A percentile compares a stretch with the other conserved stretches of the same genome.
phyloP scores from a whole-genome alignment of 768 basidiomycete genomes.

The Lentinus brumalis region DNA sequence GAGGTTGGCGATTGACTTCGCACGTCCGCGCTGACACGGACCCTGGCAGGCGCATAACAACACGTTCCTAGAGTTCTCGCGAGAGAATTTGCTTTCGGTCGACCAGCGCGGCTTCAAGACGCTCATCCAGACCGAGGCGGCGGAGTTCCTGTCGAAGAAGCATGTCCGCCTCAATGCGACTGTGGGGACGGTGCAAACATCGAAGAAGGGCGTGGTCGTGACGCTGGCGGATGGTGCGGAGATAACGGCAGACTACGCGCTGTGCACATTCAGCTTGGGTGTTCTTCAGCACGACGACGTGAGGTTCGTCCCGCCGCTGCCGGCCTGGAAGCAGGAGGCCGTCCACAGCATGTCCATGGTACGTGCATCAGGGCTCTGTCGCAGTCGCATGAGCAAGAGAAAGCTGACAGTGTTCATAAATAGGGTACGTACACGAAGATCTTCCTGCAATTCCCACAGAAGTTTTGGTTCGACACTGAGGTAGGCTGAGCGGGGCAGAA shows the following conservation, averaged over 20 bases:
- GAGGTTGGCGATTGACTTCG: slow-evolving; percentile 2
- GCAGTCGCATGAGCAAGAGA: not conserved
- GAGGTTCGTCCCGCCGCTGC: slow-evolving; percentile 52
- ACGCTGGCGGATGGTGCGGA: slow-evolving; percentile 44
- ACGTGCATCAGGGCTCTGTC: slow-evolving; percentile 40
- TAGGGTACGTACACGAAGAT: slow-evolving; percentile 67
- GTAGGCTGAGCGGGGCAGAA: slow-evolving; percentile 19
- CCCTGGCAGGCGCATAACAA: slow-evolving; percentile 58
- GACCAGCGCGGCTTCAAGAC: slow-evolving; percentile 67
- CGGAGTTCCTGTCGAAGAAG: slow-evolving; percentile 48
- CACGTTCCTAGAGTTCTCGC: slow-evolving; percentile 57
- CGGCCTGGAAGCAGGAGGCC: slow-evolving; percentile 61
- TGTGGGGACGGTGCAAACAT: slow-evolving; percentile 50
- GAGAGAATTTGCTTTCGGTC: slow-evolving; percentile 51
- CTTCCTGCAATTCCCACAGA: slow-evolving; percentile 60
- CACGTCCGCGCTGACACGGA: slow-evolving; percentile 14
- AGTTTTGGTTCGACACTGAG: slow-evolving; percentile 59
- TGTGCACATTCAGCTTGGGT: slow-evolving; percentile 71
- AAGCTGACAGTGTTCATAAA: not conserved
- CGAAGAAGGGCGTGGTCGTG: slow-evolving; percentile 47
- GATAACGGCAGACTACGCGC: slow-evolving; percentile 55
- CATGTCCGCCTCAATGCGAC: slow-evolving; percentile 55
- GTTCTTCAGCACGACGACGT: slow-evolving; percentile 69
- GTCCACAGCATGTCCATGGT: slow-evolving; percentile 66
- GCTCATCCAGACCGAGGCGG: slow-evolving; percentile 58